phyloP scores from a whole-genome alignment of 2,329 filamentous ascomycete species.

The Blastomyces emzantsi region DNA sequence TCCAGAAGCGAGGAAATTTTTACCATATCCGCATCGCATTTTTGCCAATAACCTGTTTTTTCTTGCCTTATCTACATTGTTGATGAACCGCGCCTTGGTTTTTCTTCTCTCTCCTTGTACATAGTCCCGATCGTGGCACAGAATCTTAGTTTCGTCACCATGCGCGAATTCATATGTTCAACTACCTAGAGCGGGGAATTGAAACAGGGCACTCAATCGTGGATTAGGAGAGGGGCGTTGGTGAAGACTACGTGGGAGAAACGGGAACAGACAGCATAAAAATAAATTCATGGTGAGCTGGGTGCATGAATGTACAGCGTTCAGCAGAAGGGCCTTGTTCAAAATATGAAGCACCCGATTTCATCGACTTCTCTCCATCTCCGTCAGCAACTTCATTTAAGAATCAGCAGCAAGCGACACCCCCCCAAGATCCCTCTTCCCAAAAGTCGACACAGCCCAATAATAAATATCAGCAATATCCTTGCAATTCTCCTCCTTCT shows the following conservation, averaged over 20 bases:
- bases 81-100: not conserved
- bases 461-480: conserved; percentile 28
- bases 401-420: not conserved
- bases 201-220: not conserved
- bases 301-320: not conserved
- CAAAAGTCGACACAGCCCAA: conserved; percentile 24
- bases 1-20: not conserved
- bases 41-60: not conserved
- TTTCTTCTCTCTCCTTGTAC: not conserved
- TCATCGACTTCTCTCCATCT: not conserved
- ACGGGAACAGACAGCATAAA: not conserved
- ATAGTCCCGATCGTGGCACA: not conserved
- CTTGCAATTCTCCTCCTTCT: conserved; percentile 14
- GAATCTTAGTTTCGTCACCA: not conserved
- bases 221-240: not conserved
- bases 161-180: not conserved
- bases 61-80: not conserved
- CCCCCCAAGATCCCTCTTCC: conserved; percentile 9
- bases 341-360: not conserved
- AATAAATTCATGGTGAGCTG: not conserved
- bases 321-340: not conserved
- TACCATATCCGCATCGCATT: not conserved
- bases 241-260: not conserved
- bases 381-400: not conserved
- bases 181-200: not conserved